These are phyloP conservation scores for Remersonia thermophila DNA, from an alignment of 2,329 filamentous ascomycete species.

Conservation along the genomic window DNA sequence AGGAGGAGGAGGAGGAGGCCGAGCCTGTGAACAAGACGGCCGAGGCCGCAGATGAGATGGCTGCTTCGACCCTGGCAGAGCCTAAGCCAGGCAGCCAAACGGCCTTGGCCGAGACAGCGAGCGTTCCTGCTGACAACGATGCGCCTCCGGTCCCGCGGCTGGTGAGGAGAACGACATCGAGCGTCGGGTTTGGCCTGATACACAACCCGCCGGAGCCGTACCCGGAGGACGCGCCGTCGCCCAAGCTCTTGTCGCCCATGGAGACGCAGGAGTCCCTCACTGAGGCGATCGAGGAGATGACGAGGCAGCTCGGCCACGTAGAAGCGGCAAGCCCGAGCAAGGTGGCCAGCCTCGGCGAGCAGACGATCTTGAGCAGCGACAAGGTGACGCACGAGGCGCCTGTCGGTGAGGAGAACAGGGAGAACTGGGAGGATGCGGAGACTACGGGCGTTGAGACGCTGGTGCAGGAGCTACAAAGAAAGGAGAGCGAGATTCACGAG, in stretches of 20 bases:
- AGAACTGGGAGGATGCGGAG: not conserved
- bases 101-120: too few species aligned
- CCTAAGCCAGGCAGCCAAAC: too few species aligned
- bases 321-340: not conserved
- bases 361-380: not conserved
- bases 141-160: too few species aligned
- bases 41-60: too few species aligned
- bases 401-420: not conserved
- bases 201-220: slow-evolving; percentile 19
- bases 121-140: too few species aligned
- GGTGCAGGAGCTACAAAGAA: not conserved
- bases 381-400: not conserved
- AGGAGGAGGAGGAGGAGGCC: too few species aligned
- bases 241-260: slow-evolving; percentile 16
- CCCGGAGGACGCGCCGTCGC: slow-evolving; percentile 20
- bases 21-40: too few species aligned
- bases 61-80: too few species aligned
- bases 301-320: slow-evolving; percentile 8
- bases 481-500: not conserved
- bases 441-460: not conserved
- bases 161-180: slow-evolving; percentile 6
- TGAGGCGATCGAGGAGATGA: slow-evolving; percentile 1
- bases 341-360: too few species aligned
- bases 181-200: slow-evolving; percentile 20
- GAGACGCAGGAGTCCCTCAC: slow-evolving; percentile 12